These are phyloP conservation scores for Fomitopsis betulina DNA, from an alignment of 1,284 basidiomycete species.

Conservation along the genomic window DNA sequence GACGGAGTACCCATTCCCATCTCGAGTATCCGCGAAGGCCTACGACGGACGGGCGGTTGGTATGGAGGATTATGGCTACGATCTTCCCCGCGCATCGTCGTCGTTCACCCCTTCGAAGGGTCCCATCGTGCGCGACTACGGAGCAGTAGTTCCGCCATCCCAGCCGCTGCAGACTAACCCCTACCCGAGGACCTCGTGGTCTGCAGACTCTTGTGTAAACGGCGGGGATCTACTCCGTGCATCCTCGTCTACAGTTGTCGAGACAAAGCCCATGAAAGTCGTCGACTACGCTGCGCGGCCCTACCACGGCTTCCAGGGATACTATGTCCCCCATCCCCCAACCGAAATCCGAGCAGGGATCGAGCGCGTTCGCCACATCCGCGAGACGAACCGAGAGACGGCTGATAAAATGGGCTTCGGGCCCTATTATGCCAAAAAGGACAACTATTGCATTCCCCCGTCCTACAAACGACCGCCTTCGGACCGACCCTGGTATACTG, in stretches of 20 bases:
- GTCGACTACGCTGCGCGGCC: constrained; percentile 23
- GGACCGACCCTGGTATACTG: neutral
- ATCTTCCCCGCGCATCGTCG: neutral
- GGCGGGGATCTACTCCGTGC: constrained; percentile 5
- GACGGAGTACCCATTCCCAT: neutral
- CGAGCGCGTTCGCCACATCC: constrained; percentile 17
- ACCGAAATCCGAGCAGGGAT: constrained; percentile 14
- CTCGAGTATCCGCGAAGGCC: neutral
- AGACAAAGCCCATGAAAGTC: constrained; percentile 16
- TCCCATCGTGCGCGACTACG: constrained; percentile 1
- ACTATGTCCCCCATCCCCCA: constrained; percentile 22
- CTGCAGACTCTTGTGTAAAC: neutral
- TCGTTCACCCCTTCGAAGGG: neutral
- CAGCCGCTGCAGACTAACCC: neutral
- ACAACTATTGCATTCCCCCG: constrained; percentile 1
- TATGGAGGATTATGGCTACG: neutral
- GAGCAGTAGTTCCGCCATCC: neutral
- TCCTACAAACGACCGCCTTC: constrained; percentile 8
- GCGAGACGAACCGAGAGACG: constrained; percentile 14
- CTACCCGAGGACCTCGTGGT: neutral
- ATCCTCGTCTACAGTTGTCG: neutral
- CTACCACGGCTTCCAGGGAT: constrained; percentile 19
- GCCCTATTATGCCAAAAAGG: constrained; percentile 13
- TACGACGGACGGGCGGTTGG: neutral
- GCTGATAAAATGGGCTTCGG: constrained; percentile 11